Evolutionary conservation across 192 early-diverging fungal genomes (phyloP), one percentile per base, ranked within the genome.

Genomic region (Coemansia sp.): DNA sequence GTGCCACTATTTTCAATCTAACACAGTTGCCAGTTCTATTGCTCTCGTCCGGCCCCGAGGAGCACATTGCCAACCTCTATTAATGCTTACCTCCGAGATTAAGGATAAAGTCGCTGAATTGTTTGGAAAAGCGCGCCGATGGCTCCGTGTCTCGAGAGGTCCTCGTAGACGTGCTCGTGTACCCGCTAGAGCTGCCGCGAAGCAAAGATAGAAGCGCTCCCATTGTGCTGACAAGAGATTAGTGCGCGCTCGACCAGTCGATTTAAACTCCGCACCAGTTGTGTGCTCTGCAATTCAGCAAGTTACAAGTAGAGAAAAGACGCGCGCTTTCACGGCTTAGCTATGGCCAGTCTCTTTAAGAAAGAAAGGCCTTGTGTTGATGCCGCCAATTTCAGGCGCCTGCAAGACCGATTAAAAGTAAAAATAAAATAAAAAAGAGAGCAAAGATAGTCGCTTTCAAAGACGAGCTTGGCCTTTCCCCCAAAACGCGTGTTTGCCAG

Each of bases 41-140:
- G 18, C 18, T 6, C 18, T 20, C n/a, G 12, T 42, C 25, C 48
- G 1, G 9, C 48, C 48, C 48, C 9, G 50, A 31, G 12, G 25
- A 12, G 50, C 50, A 16, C 50, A 9, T 21, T 28, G 26, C 50
- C 50, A 25, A 31, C 7, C 9, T 13, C 5, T 25, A 12, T 6
- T 14, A 33, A 4, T n/a, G 7, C 42, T 77, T 70, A 79, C 76
- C 76, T 68, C 77, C 77, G 34, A 79, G 77, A 74, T 74, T 73
- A 48, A 62, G 66, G 47, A 79, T 79, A 64, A 79, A 79, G 61
- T 79, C 77, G 35, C 59, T 74, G 77, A 79, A 79, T 66, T 74
- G 72, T 59, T 68, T 79, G 42, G 77, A 73, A 65, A 74, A 74
- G 61, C 77, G 77, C 41, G 72, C 65, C 28, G 72, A 53, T 20